These are phyloP conservation scores for Picocystis sp. DNA, from an alignment of 163 green algal species.

Conservation along the genomic window DNA sequence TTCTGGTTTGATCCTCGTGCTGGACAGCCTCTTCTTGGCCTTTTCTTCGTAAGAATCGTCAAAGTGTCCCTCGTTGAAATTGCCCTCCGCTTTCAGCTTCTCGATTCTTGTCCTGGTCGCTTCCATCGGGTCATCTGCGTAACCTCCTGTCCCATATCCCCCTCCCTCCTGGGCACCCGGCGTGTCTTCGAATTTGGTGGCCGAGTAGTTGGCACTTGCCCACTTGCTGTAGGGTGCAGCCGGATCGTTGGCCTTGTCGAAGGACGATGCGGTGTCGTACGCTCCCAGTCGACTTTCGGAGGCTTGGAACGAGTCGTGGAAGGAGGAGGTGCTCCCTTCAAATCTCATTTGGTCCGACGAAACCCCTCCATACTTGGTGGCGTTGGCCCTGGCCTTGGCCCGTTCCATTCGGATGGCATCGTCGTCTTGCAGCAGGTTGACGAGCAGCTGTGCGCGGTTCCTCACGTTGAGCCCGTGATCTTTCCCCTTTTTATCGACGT, in stretches of 20 bases:
- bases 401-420: slow-evolving; percentile 45
- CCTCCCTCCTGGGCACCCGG: neutral
- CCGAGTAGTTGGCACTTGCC: no score
- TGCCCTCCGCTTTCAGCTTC: slow-evolving; percentile 32
- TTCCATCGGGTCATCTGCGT: slow-evolving; percentile 37
- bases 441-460: slow-evolving; percentile 59
- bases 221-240: no score
- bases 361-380: slow-evolving; percentile 57
- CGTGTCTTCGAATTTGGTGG: neutral
- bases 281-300: no score
- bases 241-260: no score
- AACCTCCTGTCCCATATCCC: neutral
- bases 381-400: slow-evolving; percentile 42
- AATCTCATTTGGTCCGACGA: slow-evolving; percentile 33
- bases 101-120: slow-evolving; percentile 60
- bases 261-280: no score
- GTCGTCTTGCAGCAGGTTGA: slow-evolving; percentile 37
- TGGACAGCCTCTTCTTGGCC: no score
- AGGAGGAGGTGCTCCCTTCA: no score
- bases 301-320: no score
- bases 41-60: no score
- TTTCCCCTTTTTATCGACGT: slow-evolving; percentile 50
- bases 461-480: slow-evolving; percentile 77
- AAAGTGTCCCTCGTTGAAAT: neutral
- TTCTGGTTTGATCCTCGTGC: no score